Evolutionary conservation across 1,284 basidiomycete species (phyloP).

Genomic region (Irpex lacteus): DNA sequence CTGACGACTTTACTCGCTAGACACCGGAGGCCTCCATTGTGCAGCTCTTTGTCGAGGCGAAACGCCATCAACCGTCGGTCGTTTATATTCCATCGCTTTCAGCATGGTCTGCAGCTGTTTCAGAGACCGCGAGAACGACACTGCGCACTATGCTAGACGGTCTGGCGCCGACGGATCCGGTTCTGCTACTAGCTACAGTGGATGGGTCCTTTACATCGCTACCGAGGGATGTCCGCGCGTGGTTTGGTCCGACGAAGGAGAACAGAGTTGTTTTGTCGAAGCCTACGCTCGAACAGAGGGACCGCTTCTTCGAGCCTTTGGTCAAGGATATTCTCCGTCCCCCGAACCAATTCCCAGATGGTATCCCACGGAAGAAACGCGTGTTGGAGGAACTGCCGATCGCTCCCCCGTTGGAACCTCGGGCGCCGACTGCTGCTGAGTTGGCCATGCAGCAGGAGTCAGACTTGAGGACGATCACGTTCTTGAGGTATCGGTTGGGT

Average conservation of each 20-base stretch:
- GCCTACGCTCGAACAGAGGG: constrained; percentile 59
- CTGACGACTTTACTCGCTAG: constrained; percentile 37
- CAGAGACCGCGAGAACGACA: constrained; percentile 83
- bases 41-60: constrained; percentile 97
- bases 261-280: constrained; percentile 66
- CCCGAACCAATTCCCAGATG: constrained; percentile 91
- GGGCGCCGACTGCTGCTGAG: constrained; percentile 82
- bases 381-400: constrained; percentile 85
- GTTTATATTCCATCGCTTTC: constrained; percentile 91
- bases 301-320: constrained; percentile 76
- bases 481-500: constrained; percentile 86
- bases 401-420: constrained; percentile 87
- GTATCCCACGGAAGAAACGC: constrained; percentile 79
- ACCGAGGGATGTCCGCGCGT: constrained; percentile 81
- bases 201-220: constrained; percentile 75
- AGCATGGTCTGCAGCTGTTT: constrained; percentile 84
- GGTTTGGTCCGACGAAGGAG: constrained; percentile 86
- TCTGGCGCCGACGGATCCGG: constrained; percentile 86
- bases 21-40: constrained; percentile 92
- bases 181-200: constrained; percentile 86
- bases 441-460: constrained; percentile 81
- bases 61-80: constrained; percentile 94
- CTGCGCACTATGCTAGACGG: constrained; percentile 91
- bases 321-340: constrained; percentile 68
- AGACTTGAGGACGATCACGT: constrained; percentile 76